Evolutionary conservation across 2,329 filamentous ascomycete species (phyloP).

Genomic region (Aspergillus tubingensis): DNA sequence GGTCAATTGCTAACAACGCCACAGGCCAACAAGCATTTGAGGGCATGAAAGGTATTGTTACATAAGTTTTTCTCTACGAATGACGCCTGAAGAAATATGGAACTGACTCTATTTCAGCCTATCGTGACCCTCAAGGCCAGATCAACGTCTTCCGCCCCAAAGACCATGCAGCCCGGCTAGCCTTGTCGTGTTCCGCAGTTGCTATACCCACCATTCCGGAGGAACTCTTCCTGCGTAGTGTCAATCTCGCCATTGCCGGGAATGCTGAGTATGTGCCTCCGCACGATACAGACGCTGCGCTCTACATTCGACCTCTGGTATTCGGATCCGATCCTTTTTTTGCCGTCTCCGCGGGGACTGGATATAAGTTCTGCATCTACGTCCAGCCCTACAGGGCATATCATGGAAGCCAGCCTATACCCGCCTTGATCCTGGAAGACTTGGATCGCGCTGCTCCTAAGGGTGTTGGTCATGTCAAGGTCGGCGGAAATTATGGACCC

Average conservation of each 20-base stretch:
- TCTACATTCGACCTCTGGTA: slow-evolving; percentile 40
- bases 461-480: slow-evolving; percentile 37
- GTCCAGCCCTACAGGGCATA: slow-evolving; percentile 21
- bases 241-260: slow-evolving; percentile 1
- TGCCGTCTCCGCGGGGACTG: slow-evolving; percentile 23
- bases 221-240: slow-evolving; percentile 26
- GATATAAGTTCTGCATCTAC: slow-evolving; percentile 36
- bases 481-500: slow-evolving; percentile 43
- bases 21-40: slow-evolving; percentile 55
- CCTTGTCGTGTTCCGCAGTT: slow-evolving; percentile 28
- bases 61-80: too few species aligned
- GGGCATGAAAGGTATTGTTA: slow-evolving; percentile 47
- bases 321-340: slow-evolving; percentile 33
- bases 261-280: slow-evolving; percentile 12
- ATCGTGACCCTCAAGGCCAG: slow-evolving; percentile 20
- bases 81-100: accelerated
- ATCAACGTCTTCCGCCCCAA: slow-evolving; percentile 37
- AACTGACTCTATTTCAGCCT: slow-evolving; percentile 11
- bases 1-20: too few species aligned
- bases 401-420: not conserved
- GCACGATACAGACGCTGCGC: slow-evolving; percentile 28
- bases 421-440: slow-evolving; percentile 36
- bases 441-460: slow-evolving; percentile 39
- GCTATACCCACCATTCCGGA: slow-evolving; percentile 35
- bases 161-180: slow-evolving; percentile 33